Evolutionary conservation across 2,329 filamentous ascomycete species (phyloP), one percentile per base, ranked within the genome.

Genomic region (Trichoderma endophyticum): DNA sequence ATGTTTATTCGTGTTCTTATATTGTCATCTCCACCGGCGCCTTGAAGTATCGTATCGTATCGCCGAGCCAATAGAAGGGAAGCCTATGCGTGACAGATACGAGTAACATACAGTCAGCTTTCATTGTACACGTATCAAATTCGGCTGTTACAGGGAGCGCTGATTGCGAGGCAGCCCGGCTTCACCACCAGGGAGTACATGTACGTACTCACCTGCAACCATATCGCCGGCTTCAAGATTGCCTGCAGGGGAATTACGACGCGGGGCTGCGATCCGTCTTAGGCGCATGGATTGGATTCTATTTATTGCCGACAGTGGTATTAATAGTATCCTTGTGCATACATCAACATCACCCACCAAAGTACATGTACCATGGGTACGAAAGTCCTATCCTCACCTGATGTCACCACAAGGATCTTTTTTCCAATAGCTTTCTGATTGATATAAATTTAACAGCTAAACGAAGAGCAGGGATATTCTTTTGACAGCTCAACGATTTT

Each of bases 101-200:
- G 18, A 54, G 48, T 24, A 24, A 11, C 15, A 32, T 32, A 18
- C 39, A 43, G 39, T n/a, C 39, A 32, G 28, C 56, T 59, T 12
- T 32, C 51, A 34, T 60, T 24, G 7, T 39, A 60, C 39, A n/a
- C 15, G 15, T 18, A 43, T 9, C 15, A 43, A 18, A 43, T 39
- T 39, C 1, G 15, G 32, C n/a, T 60, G 26, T 26, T 60, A 6
- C 54, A 32, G 26, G 65, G 65, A 48, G 34, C 28, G 34, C 12
- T 30, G 24, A 30, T 60, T 60, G 57, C 56, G 65, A 68, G 65
- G 65, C 65, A 68, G 54, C 65, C 34, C 56, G 65, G 14, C 65
- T 34, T 68, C 32, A 43, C 24, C 56, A 43, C 56, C 54, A 32
- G 11, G 18, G 34, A 43, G 28, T n/a, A 43, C 26, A 32, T 15